Evolutionary conservation across 164 flowering plant genomes (phyloP).

Genomic region (Liriodendron chinense): DNA sequence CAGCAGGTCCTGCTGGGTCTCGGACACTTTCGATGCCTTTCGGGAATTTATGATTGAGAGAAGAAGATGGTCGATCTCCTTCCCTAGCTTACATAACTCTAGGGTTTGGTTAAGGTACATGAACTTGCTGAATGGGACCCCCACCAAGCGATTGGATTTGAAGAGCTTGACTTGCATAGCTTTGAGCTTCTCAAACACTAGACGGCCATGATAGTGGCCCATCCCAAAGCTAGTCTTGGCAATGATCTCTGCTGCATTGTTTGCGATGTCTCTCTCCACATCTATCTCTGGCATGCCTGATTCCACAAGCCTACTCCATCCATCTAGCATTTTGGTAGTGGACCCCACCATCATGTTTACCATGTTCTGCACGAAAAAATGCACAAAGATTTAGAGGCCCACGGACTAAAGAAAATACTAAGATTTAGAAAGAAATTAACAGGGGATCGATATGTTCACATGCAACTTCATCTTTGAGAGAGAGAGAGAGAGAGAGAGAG

Average conservation of each 20-base stretch:
- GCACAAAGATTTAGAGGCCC: background rate
- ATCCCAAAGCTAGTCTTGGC: conserved; percentile 77
- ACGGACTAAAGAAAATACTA: too few relatives aligned
- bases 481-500: conserved; percentile 8
- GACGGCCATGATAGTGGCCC: conserved; percentile 31
- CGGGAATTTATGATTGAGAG: conserved; percentile 43
- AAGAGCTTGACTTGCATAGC: conserved; percentile 63
- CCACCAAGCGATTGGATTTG: conserved; percentile 58
- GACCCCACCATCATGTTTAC: conserved; percentile 61
- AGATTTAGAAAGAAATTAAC: too few relatives aligned
- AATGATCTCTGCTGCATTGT: conserved; percentile 66
- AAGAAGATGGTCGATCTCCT: conserved; percentile 68
- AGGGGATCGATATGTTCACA: too few relatives aligned
- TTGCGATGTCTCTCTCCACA: conserved; percentile 49
- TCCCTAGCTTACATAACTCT: conserved; percentile 51
- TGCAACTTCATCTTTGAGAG: background rate
- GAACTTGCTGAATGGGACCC: conserved; percentile 69
- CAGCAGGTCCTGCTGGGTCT: conserved; percentile 39
- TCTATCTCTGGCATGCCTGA: conserved; percentile 57
- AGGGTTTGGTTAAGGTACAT: conserved; percentile 39
- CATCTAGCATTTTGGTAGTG: conserved; percentile 53
- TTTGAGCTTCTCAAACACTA: conserved; percentile 56
- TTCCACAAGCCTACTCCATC: conserved; percentile 42
- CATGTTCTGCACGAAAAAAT: conserved; percentile 51
- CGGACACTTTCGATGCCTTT: conserved; percentile 1